Conservation (phyloP, 345 rosid species). For the Bretschneidera sinensis region DNA sequence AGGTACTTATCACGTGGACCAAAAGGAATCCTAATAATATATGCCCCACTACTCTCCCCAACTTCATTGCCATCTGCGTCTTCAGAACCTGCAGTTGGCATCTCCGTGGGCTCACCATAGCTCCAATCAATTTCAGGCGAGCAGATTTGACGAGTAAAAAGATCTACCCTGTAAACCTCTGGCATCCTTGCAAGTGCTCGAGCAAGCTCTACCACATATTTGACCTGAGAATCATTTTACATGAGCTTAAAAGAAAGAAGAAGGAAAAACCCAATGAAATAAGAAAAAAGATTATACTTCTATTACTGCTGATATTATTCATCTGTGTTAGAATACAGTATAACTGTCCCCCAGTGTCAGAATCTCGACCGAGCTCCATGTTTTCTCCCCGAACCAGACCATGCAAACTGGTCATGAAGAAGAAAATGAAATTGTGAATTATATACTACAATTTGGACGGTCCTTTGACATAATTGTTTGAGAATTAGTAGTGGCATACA, state of each 20-base stretch:
- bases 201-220: constrained; percentile 95
- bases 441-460: neutral
- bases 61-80: constrained; percentile 55
- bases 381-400: constrained; percentile 94
- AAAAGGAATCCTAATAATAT: constrained; percentile 86
- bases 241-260: neutral
- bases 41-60: constrained; percentile 97
- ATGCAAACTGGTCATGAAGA: constrained; percentile 56
- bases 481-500: constrained; percentile 4
- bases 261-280: constrained; percentile 3
- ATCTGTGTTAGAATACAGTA: neutral
- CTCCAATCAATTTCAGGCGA: constrained; percentile 96
- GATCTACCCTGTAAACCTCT: constrained; percentile 95
- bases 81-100: constrained; percentile 65
- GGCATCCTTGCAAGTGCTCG: constrained; percentile 95
- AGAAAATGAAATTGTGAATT: constrained; percentile 2
- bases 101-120: constrained; percentile 96
- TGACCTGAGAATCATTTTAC: constrained; percentile 45
- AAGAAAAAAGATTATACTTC: neutral
- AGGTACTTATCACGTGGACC: constrained; percentile 89
- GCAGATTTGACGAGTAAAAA: constrained; percentile 80
- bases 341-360: constrained; percentile 99
- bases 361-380: constrained; percentile 99
- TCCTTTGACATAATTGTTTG: neutral
- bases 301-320: neutral